Percentiles rank a stretch among this genome's conserved stretches.
These are phyloP conservation scores for Alternaria longipes DNA, from an alignment of 2,329 filamentous ascomycete genomes.

Conservation along the genomic window DNA sequence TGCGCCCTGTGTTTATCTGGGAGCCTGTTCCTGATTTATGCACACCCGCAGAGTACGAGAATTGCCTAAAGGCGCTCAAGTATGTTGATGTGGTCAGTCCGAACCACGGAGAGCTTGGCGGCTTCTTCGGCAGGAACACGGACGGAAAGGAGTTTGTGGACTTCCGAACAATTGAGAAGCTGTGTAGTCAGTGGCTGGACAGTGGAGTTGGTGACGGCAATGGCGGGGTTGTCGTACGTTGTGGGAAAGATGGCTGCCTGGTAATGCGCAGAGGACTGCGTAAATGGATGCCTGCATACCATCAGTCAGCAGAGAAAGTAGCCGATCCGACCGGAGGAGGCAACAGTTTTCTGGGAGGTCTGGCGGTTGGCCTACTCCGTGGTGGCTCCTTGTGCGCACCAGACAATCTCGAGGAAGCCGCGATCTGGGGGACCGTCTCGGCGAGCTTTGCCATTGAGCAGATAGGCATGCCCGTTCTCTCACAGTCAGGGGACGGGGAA, in stretches of 20 bases:
- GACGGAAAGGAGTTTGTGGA: slow-evolving; percentile 49
- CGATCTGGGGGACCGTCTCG: slow-evolving; percentile 79
- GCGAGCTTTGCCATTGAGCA: slow-evolving; percentile 97
- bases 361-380: slow-evolving; percentile 65
- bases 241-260: slow-evolving; percentile 76
- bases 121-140: slow-evolving; percentile 72
- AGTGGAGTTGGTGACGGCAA: slow-evolving; percentile 49
- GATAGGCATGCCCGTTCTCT: slow-evolving; percentile 77
- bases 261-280: slow-evolving; percentile 51
- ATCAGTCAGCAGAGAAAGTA: slow-evolving; percentile 66
- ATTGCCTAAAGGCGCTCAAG: slow-evolving; percentile 62
- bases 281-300: slow-evolving; percentile 82
- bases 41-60: slow-evolving; percentile 68
- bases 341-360: slow-evolving; percentile 81
- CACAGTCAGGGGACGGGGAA: slow-evolving; percentile 47
- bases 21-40: slow-evolving; percentile 94
- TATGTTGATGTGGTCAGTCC: slow-evolving; percentile 73
- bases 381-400: slow-evolving; percentile 57
- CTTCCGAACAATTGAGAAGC: slow-evolving; percentile 52
- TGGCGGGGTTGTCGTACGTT: slow-evolving; percentile 73
- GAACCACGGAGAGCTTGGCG: slow-evolving; percentile 88
- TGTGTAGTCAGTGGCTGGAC: slow-evolving; percentile 50
- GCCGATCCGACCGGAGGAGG: slow-evolving; percentile 95
- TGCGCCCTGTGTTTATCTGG: slow-evolving; percentile 82
- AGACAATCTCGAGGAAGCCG: slow-evolving; percentile 71